Conservation (phyloP, 495 filamentous ascomycete species). For the Podospora conica region DNA sequence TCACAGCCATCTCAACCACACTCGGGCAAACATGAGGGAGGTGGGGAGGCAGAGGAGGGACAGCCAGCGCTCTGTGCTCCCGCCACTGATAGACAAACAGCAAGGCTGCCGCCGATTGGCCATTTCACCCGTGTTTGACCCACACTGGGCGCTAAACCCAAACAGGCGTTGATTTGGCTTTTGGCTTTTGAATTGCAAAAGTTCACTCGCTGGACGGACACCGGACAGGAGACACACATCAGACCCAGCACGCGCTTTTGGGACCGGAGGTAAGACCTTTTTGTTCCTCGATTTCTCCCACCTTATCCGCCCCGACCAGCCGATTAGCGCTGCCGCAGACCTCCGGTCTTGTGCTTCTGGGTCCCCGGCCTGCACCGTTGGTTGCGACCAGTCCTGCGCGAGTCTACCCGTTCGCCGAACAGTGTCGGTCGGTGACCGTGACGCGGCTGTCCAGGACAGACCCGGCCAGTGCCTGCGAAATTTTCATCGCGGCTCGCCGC, state of each 20-base stretch:
- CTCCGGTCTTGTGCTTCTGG: constrained; percentile 29
- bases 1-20: neutral
- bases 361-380: constrained; percentile 19
- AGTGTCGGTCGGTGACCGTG: constrained; percentile 11
- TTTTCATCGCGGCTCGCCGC: neutral
- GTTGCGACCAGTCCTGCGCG: constrained; percentile 22
- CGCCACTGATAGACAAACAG: neutral
- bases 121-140: constrained; percentile 10
- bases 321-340: constrained; percentile 22
- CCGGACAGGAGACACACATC: constrained; percentile 28
- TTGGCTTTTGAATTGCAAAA: constrained; percentile 25
- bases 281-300: constrained; percentile 27
- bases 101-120: constrained; percentile 19
- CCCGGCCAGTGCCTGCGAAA: neutral
- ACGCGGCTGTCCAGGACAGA: neutral
- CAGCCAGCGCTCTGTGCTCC: neutral
- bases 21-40: too few relatives aligned
- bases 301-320: constrained; percentile 29
- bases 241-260: constrained; percentile 28
- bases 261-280: constrained; percentile 37
- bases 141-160: constrained; percentile 19
- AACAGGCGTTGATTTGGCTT: constrained; percentile 18
- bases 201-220: constrained; percentile 21
- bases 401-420: constrained; percentile 20
- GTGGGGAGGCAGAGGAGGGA: neutral